Evolutionary conservation across 2,329 filamentous ascomycete genomes (phyloP).

Genomic region (Orbilia blumenaviensis): DNA sequence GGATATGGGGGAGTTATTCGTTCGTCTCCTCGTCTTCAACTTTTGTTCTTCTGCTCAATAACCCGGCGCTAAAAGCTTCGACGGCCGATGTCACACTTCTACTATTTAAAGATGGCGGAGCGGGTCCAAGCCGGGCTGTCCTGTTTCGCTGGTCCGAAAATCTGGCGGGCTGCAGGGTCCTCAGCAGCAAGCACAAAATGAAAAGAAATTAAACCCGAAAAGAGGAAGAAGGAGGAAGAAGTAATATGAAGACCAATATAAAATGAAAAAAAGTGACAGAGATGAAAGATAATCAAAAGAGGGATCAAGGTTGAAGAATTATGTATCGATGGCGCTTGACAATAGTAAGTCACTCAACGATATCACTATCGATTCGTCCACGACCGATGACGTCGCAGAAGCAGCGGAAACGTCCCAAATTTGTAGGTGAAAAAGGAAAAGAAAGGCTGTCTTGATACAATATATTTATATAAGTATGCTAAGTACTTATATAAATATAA

Average conservation of each 20-base stretch:
- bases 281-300: neutral
- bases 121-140: conserved; percentile 27
- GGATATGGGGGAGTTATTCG: no score
- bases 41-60: neutral
- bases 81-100: conserved; percentile 4
- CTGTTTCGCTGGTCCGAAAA: neutral
- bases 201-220: neutral
- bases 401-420: no score
- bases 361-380: conserved; percentile 33
- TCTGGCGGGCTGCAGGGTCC: conserved; percentile 33
- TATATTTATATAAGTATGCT: no score
- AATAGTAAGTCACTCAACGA: conserved; percentile 20
- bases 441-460: neutral
- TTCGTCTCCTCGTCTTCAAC: no score
- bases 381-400: conserved; percentile 51
- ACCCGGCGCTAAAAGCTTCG: conserved; percentile 40
- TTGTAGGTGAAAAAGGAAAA: no score
- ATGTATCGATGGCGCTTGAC: conserved; percentile 11
- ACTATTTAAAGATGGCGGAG: conserved; percentile 14
- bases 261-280: conserved; percentile 1
- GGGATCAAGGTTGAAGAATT: no score
- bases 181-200: neutral
- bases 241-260: no score
- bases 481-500: no score
- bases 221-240: no score